Evolutionary conservation across 2,329 filamentous ascomycete species (phyloP).

Genomic region (Ascochyta clinopodiicola): DNA sequence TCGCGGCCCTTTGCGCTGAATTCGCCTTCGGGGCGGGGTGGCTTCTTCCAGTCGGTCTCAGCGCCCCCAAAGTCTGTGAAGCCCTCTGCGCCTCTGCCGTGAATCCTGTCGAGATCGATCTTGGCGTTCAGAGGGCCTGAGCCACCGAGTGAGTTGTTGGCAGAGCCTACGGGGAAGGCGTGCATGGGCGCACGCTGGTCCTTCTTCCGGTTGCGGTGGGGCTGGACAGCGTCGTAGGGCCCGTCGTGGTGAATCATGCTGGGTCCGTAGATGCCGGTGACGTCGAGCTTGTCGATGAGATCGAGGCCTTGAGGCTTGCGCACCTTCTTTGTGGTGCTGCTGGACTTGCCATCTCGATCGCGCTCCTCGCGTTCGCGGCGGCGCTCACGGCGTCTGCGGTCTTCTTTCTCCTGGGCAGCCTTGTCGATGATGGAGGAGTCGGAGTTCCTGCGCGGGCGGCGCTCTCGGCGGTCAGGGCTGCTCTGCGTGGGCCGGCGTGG

Average conservation of each 20-base stretch:
- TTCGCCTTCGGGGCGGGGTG: constrained; percentile 31
- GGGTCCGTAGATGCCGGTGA: constrained; percentile 92
- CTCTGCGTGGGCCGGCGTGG: constrained; percentile 43
- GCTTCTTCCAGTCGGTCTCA: constrained; percentile 48
- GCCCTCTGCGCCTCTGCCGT: constrained; percentile 84
- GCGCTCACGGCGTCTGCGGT: constrained; percentile 58
- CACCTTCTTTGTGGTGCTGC: constrained; percentile 41
- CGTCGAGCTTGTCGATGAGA: constrained; percentile 95
- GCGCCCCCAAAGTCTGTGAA: constrained; percentile 75
- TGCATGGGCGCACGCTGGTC: constrained; percentile 90
- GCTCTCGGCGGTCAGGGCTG: constrained; percentile 50
- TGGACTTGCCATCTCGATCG: constrained; percentile 48
- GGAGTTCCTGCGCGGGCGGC: constrained; percentile 72
- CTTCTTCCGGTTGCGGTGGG: constrained; percentile 87
- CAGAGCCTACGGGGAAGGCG: constrained; percentile 89
- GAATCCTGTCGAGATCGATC: constrained; percentile 85
- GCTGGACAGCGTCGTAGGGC: constrained; percentile 95
- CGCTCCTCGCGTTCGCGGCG: constrained; percentile 60
- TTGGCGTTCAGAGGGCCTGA: constrained; percentile 81
- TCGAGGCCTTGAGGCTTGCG: constrained; percentile 67
- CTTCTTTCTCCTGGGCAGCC: constrained; percentile 56
- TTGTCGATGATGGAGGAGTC: constrained; percentile 76
- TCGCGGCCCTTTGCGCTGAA: constrained; percentile 54
- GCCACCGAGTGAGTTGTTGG: constrained; percentile 91
- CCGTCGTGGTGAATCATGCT: constrained; percentile 97